A percentile compares a stretch with the other conserved stretches of the same genome.
Evolutionary conservation across 176 grass and related monocot genomes (phyloP).

Genomic region (Aegilops tauschii): DNA sequence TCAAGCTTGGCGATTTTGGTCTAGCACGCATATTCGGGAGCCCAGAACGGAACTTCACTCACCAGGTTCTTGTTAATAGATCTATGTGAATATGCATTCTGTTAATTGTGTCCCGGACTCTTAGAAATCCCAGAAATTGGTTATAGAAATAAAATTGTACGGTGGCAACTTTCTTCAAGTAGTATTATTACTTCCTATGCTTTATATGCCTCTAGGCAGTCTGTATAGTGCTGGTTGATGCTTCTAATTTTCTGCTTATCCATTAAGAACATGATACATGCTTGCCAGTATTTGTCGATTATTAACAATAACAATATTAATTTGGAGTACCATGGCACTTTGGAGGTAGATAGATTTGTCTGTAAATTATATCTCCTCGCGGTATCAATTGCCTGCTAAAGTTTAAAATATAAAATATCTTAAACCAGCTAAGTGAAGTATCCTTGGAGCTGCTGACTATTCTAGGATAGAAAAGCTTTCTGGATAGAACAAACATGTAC

Average conservation of each 20-base stretch:
- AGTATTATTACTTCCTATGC: conserved; percentile 19
- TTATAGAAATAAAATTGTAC: conserved; percentile 9
- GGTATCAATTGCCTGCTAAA: background rate
- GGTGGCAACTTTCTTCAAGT: background rate
- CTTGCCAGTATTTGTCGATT: background rate
- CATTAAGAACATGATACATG: background rate
- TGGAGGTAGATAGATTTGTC: background rate
- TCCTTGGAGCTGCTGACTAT: conserved; percentile 8
- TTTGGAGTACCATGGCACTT: background rate
- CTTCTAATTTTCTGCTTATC: conserved; percentile 1
- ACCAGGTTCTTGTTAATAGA: conserved; percentile 62
- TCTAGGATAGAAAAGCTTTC: conserved; percentile 14
- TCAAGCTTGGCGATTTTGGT: conserved; percentile 98
- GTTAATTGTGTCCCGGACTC: background rate
- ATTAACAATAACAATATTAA: background rate
- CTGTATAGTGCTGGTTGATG: conserved; percentile 8
- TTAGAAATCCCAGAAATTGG: background rate
- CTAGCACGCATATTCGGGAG: conserved; percentile 93
- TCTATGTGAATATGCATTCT: background rate
- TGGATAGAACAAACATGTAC: background rate
- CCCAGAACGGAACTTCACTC: conserved; percentile 89
- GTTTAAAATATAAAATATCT: conserved; percentile 3
- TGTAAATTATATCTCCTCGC: background rate
- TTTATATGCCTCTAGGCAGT: background rate
- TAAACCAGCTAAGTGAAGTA: conserved; percentile 4